A percentile compares a stretch with the other conserved stretches of the same genome.
Evolutionary conservation across 1,284 basidiomycete species (phyloP).

Genomic region (Naganishia sp.): DNA sequence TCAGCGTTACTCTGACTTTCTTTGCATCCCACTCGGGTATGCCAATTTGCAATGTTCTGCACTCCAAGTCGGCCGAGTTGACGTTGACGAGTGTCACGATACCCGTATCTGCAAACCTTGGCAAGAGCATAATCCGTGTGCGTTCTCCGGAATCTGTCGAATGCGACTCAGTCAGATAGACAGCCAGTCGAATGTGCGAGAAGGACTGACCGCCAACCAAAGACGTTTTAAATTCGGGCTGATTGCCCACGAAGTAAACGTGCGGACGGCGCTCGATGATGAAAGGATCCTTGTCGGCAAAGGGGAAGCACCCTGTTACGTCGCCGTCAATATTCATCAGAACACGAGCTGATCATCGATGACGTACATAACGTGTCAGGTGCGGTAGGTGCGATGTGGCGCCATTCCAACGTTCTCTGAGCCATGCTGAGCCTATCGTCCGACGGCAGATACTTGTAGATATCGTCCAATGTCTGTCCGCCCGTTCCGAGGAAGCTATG

Average conservation of each 20-base stretch:
- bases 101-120: constrained; percentile 71
- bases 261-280: constrained; percentile 80
- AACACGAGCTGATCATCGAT: background rate
- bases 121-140: constrained; percentile 77
- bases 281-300: constrained; percentile 85
- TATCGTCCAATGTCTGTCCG: constrained; percentile 91
- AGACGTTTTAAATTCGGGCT: constrained; percentile 76
- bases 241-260: constrained; percentile 89
- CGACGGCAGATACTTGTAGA: constrained; percentile 75
- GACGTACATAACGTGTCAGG: constrained; percentile 85
- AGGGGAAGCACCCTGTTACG: constrained; percentile 83
- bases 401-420: constrained; percentile 80
- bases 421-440: constrained; percentile 68
- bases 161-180: background rate
- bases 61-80: constrained; percentile 57
- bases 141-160: constrained; percentile 44
- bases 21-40: constrained; percentile 50
- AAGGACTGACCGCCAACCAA: constrained; percentile 59
- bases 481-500: constrained; percentile 73
- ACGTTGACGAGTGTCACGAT: constrained; percentile 66
- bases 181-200: constrained; percentile 26
- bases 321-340: background rate
- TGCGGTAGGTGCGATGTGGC: constrained; percentile 94
- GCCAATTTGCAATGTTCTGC: constrained; percentile 53
- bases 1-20: constrained; percentile 28